Base-by-base conservation (phyloP, 1,284 basidiomycete genomes). In the Cutaneotrichosporon cutaneum region DNA sequence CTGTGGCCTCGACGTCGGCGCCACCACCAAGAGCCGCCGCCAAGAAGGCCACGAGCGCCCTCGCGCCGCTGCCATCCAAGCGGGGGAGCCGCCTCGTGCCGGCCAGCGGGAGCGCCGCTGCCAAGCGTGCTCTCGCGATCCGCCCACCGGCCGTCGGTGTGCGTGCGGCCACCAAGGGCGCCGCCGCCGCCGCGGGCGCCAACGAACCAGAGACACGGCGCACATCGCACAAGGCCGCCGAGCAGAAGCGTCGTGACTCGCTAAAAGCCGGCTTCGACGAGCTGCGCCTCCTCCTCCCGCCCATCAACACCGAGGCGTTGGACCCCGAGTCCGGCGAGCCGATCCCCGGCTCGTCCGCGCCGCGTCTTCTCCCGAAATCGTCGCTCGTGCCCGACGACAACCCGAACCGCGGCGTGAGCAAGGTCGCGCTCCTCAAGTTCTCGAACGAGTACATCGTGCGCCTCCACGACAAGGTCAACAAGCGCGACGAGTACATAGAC, bases 221-320 rank as follows among this genome's bases (percentile, higher is more conserved):
- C 74, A 90, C 90, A 0, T 94, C 93, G 0, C 95, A 99, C 81
- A 98, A 98, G 79, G 92, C 90, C 1, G 95, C 95, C 0, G 95
- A 99, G 79, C 95, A 99, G 77, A 95, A 96, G 76, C 88, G 95
- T 22, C 87, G 95, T 4, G 95, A 99, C 79, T 92, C 90, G 42
- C 86, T 99, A 68, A 99, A 99, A 81, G 88, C 89, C 11, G 94
- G 92, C 18, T 99, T 95, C 74, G 95, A 99, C 77, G 94, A 97
- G 67, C 85, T 99, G 13, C 90, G 95, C 14, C 80, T 84, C 9
- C 82, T 98, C 14, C 83, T 99, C 0, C 95, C 95, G 0, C 90
- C 92, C 2, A 91, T 97, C 71, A 80, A 80, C 65, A 76, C 76
- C 18, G 79, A 80, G 67, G 88, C 90, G 4, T 81, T 92, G 13